phyloP scores from a whole-genome alignment of 495 filamentous ascomycete genomes.

The Articulospora tetracladia region DNA sequence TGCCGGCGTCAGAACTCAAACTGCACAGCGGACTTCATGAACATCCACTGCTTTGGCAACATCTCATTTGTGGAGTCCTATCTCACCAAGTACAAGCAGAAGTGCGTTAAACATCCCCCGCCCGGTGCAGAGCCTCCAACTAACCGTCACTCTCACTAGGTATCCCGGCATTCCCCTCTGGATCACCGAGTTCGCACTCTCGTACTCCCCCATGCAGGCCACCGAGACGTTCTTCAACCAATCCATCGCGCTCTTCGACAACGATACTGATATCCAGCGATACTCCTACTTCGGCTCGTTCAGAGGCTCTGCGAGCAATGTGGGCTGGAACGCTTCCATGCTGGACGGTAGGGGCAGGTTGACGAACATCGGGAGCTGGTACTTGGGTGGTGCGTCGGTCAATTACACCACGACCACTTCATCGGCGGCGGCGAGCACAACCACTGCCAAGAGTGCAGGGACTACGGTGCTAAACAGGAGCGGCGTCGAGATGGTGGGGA shows the following conservation, averaged over 20 bases:
- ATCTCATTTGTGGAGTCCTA: not conserved
- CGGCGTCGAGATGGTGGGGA: not conserved
- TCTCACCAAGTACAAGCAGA: not conserved
- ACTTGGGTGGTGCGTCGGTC: slow-evolving; percentile 45
- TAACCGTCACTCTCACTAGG: not conserved
- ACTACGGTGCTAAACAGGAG: not conserved
- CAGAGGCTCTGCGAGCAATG: slow-evolving; percentile 57
- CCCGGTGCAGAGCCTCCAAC: not conserved
- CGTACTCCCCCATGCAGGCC: slow-evolving; percentile 40
- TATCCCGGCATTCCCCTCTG: slow-evolving; percentile 37
- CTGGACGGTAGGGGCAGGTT: slow-evolving; percentile 54
- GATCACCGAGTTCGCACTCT: slow-evolving; percentile 67
- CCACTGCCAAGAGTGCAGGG: not conserved
- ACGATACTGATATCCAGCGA: slow-evolving; percentile 40
- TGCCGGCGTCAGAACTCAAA: slow-evolving; percentile 39
- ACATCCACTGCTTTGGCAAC: slow-evolving; percentile 74
- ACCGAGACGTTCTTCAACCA: slow-evolving; percentile 50
- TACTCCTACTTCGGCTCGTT: slow-evolving; percentile 77
- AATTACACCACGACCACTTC: not conserved
- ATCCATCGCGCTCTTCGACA: slow-evolving; percentile 47
- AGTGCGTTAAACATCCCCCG: not conserved
- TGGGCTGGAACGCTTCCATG: slow-evolving; percentile 65
- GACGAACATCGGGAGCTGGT: slow-evolving; percentile 71
- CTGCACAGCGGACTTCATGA: slow-evolving; percentile 68
- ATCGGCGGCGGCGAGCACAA: not conserved